Evolutionary conservation across 176 grass and related monocot genomes (phyloP), one percentile per base, ranked within the genome.

Genomic region (Aegilops longissima): DNA sequence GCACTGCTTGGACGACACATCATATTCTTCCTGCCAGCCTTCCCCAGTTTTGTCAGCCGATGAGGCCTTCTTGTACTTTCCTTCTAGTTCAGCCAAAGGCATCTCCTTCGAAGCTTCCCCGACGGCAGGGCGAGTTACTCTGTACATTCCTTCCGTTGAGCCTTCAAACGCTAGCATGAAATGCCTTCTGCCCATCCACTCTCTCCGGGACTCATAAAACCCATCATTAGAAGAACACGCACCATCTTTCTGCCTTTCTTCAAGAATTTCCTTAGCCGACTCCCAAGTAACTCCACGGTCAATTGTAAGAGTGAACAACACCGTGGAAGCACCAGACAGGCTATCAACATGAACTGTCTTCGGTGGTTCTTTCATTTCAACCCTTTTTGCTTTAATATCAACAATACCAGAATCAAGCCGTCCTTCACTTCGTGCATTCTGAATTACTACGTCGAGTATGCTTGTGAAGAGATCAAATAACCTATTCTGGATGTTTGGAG

Each of bases 391-490:
- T 90, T 87, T 95, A 45, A 98, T 95, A 87, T 98, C 96, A 84
- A 98, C 91, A 85, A 98, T 98, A 63, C 96, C 96, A 83, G 91
- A 98, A 83, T 98, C 96, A 90, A 96, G 87, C 73, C 94, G 90
- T 29, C 96, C 96, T 89, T 98, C 96, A 82, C 51, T 94, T 74
- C 88, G 93, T 58, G 93, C 96, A 74, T 90, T 94, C 70, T 92
- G 91, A 89, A 98, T 79, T 20, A 94, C 68, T 78, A 94, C 54
- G 88, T 96, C 93, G 56, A 96, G 90, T 61, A 86, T 92, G 69
- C 92, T 96, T 34, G 85, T 90, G 83, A 98, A 98, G 84, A 96
- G 88, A 85, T 98, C 96, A 80, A 98, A 98, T 49, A 98, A 79
- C 89, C 93, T 96, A 81, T 98, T 98, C 81, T 98, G 96, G 80